A percentile compares a stretch with the other conserved stretches of the same genome.
phyloP scores from a whole-genome alignment of 2,329 filamentous ascomycete species.

The Calonectria pseudoturangicola region DNA sequence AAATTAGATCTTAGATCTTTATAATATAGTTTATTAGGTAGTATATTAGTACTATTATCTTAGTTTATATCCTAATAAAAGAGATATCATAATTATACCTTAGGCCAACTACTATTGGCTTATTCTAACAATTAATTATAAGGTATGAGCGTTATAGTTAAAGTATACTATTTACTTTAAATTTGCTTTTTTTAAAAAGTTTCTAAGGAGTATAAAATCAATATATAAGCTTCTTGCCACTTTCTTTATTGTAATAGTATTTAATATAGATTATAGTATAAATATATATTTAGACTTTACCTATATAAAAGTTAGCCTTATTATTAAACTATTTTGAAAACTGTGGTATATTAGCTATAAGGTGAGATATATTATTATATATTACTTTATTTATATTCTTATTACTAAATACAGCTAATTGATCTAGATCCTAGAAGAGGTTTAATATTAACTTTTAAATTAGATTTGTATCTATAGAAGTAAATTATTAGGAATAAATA shows the following conservation, averaged over 20 bases:
- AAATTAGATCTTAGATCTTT: slow-evolving; percentile 31
- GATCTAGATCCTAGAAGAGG: no score
- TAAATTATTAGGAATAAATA: background rate
- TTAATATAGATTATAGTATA: slow-evolving; percentile 35
- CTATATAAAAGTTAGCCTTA: slow-evolving; percentile 20
- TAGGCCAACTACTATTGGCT: background rate
- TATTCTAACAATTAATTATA: background rate
- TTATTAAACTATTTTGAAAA: background rate
- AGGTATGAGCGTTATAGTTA: no score
- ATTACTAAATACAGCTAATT: no score
- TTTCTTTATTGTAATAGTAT: background rate
- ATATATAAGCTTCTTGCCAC: background rate
- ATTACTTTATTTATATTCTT: background rate
- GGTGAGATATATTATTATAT: slow-evolving; percentile 7
- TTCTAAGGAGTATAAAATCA: slow-evolving; percentile 41
- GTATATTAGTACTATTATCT: background rate
- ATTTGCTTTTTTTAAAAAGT: background rate
- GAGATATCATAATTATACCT: background rate
- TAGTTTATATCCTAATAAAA: background rate
- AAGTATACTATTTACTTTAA: no score
- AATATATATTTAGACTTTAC: slow-evolving; percentile 15
- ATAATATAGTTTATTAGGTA: slow-evolving; percentile 21
- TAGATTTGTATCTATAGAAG: no score
- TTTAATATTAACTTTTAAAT: no score
- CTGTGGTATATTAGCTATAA: background rate